Conservation (phyloP, 192 early-diverging fungal species). For the Powellomyces hirtus region DNA sequence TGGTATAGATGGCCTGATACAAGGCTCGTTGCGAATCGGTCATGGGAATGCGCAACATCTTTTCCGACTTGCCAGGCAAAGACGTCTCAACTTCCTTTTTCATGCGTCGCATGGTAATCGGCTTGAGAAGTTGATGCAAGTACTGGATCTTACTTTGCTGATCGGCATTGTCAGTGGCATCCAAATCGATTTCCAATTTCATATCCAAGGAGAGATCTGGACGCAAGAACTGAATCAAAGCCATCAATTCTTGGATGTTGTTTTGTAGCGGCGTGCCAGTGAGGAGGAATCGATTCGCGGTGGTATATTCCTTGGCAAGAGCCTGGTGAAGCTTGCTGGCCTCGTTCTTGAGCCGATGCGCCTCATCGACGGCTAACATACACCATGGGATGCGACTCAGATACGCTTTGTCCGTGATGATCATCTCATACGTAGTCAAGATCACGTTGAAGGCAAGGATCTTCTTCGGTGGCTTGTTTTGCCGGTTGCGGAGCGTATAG, state of each 20-base stretch:
- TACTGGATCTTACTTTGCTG: slow-evolving; percentile 77
- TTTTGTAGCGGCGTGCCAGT: slow-evolving; percentile 99
- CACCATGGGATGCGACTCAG: slow-evolving; percentile 87
- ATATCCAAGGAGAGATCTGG: slow-evolving; percentile 74
- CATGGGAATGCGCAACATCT: slow-evolving; percentile 92
- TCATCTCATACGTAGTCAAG: slow-evolving; percentile 93
- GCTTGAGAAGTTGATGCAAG: slow-evolving; percentile 78
- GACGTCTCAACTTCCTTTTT: slow-evolving; percentile 99
- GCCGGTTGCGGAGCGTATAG: slow-evolving; percentile 43
- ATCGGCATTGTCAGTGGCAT: slow-evolving; percentile 45
- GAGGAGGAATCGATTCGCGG: slow-evolving; percentile 87
- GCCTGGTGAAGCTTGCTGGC: slow-evolving; percentile 94
- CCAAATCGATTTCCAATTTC: slow-evolving; percentile 77
- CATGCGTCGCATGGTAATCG: slow-evolving; percentile 90
- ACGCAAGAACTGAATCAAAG: slow-evolving; percentile 90
- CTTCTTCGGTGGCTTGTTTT: slow-evolving; percentile 28
- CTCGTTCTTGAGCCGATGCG: slow-evolving; percentile 95
- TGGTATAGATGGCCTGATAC: slow-evolving; percentile 93
- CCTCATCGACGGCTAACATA: slow-evolving; percentile 95
- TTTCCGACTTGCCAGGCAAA: slow-evolving; percentile 91
- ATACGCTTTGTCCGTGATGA: slow-evolving; percentile 83
- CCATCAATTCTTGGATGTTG: slow-evolving; percentile 88
- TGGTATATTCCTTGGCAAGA: slow-evolving; percentile 75
- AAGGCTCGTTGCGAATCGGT: slow-evolving; percentile 86
- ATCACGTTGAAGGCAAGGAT: slow-evolving; percentile 86